Conservation (phyloP, 1,284 basidiomycete genomes). For the Crucibulum parvulum region DNA sequence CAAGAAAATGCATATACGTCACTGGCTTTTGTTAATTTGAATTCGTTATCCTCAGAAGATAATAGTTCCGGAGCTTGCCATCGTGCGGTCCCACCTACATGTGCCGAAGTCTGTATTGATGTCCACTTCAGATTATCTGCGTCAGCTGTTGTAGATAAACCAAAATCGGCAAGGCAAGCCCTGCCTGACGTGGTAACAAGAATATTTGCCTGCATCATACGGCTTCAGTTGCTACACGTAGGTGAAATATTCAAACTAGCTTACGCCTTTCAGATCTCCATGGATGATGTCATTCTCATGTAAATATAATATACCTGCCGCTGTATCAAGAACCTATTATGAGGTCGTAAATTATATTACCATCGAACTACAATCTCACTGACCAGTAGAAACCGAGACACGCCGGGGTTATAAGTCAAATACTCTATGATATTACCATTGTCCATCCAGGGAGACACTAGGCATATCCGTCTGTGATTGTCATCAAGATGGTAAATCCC, state of each 20-base stretch:
- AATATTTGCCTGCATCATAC: constrained; percentile 34
- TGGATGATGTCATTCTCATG: constrained; percentile 1
- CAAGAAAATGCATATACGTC: constrained; percentile 21
- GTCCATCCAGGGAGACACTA: constrained; percentile 27
- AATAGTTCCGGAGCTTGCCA: constrained; percentile 20
- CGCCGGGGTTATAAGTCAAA: neutral
- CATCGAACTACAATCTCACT: neutral
- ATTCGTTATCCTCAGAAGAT: neutral
- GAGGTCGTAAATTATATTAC: neutral
- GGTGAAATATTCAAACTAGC: neutral
- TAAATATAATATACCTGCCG: neutral
- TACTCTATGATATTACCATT: neutral
- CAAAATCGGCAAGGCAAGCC: constrained; percentile 28
- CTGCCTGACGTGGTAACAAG: constrained; percentile 26
- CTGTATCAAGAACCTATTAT: neutral
- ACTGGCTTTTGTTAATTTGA: constrained; percentile 8
- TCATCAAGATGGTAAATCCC: constrained; percentile 17
- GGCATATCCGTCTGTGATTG: constrained; percentile 6
- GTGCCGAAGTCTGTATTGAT: constrained; percentile 1
- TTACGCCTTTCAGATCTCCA: constrained; percentile 1
- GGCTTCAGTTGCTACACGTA: neutral
- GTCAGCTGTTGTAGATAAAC: constrained; percentile 13
- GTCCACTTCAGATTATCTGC: constrained; percentile 10
- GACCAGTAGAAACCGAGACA: neutral
- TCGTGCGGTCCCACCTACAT: constrained; percentile 6